These are phyloP conservation scores for Coprinopsis strossmayeri DNA, from an alignment of 768 basidiomycete species.

Conservation along the genomic window DNA sequence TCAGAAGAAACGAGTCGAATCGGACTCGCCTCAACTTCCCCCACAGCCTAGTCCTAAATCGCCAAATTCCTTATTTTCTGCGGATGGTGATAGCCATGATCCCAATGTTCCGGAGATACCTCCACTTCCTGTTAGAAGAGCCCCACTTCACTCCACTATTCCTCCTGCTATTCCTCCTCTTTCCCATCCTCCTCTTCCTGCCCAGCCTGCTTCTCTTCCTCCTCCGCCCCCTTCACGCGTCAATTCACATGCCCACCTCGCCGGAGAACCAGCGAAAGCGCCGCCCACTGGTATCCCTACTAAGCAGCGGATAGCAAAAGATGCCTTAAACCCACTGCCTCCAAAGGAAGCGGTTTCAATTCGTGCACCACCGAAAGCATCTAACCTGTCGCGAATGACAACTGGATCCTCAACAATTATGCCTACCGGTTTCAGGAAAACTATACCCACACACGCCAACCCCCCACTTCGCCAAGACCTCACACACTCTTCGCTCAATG, in stretches of 20 bases:
- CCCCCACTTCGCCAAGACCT: not conserved
- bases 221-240: not conserved
- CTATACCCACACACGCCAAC: not conserved
- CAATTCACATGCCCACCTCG: not conserved
- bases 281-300: not conserved
- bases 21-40: not conserved
- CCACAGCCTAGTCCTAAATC: not conserved
- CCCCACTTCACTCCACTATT: not conserved
- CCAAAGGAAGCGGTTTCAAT: not conserved
- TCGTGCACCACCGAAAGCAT: not conserved
- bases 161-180: not conserved
- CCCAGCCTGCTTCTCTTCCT: not conserved
- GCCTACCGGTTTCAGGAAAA: not conserved
- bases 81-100: not conserved
- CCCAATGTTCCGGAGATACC: not conserved
- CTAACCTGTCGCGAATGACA: not conserved
- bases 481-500: not conserved
- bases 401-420: constrained; percentile 6
- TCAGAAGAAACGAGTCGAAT: not conserved
- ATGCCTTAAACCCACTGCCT: not conserved
- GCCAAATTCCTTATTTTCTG: not conserved
- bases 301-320: not conserved
- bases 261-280: not conserved
- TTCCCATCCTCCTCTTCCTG: not conserved
- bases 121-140: not conserved